Evolutionary conservation across 768 basidiomycete genomes (phyloP).

Genomic region (Termitomyces sp.): DNA sequence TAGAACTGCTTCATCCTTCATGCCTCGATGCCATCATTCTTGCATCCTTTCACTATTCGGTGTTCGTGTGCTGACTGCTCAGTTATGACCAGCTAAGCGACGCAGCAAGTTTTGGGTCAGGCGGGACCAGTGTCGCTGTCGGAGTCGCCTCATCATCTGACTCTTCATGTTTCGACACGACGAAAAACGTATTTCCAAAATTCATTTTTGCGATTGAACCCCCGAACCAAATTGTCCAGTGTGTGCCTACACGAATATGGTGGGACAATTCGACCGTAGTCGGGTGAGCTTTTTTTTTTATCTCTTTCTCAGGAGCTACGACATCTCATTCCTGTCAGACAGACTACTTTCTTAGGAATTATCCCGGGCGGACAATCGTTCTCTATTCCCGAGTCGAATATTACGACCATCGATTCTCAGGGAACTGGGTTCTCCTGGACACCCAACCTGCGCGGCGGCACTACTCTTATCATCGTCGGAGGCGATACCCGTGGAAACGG

Average conservation of each 20-base stretch:
- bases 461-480: conserved; percentile 59
- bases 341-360: conserved; percentile 57
- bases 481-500: conserved; percentile 66
- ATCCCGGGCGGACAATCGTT: conserved; percentile 82
- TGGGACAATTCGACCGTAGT: conserved; percentile 49
- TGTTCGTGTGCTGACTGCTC: background rate
- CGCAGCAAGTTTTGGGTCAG: conserved; percentile 54
- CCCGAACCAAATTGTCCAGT: conserved; percentile 60
- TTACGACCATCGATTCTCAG: conserved; percentile 35
- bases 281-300: conserved; percentile 34
- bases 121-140: conserved; percentile 68
- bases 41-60: background rate
- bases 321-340: conserved; percentile 26
- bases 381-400: conserved; percentile 42
- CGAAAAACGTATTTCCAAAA: conserved; percentile 36
- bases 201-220: conserved; percentile 63
- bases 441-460: conserved; percentile 56
- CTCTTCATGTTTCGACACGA: conserved; percentile 54
- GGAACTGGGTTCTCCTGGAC: conserved; percentile 71
- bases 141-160: conserved; percentile 47
- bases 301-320: background rate
- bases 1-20: background rate
- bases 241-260: conserved; percentile 55
- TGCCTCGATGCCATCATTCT: background rate
- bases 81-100: conserved; percentile 48